Evolutionary conservation across 352 stramenopile genomes (phyloP), one percentile per base, ranked within the genome.

Genomic region (Blastocystis sp.): DNA sequence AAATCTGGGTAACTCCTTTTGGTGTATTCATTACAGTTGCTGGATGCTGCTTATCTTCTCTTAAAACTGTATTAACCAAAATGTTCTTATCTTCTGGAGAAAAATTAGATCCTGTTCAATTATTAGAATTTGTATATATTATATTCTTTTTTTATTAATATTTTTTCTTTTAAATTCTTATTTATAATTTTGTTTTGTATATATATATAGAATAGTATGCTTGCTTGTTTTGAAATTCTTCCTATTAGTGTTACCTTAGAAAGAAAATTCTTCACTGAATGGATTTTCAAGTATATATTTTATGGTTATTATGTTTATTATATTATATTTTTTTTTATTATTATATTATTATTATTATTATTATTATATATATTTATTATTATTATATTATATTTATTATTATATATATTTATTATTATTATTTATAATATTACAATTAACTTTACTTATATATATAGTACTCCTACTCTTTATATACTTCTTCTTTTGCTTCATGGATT

Each of bases 51-150:
- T 39, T 62, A 21, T 62, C 52, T 4, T 54, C 52, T 13, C 48
- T 62, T 42, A 62, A 62, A 19, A 42, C 39, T n/a, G 54, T 62
- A 23, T 27, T 62, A 1, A 62, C 52, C 18, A 62, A 62, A 24
- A 32, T 43, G 6, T 33, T 62, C n/a, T 31, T 62, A 2, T 62
- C 52, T 13, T 52, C 52, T 4, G 52, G 52, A 32, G 54, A 62
- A 16, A 62, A 62, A 13, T 33, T 62, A 9, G 39, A 24, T 62
- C 52, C 52, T 36, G 39, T 62, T 13, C 52, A 62, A 16, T 33
- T 62, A 6, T 31, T 62, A 5, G 54, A 39, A 5, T 54, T 62
- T 36, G 52, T 62, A 11, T 2, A 7, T 10, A 18, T 30, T 3
- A n/a, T 24, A 7, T 11, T 28, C 4, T 18, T 9, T 11, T 2